Conservation (phyloP, 2,329 filamentous ascomycete species). For the Monilinia laxa region DNA sequence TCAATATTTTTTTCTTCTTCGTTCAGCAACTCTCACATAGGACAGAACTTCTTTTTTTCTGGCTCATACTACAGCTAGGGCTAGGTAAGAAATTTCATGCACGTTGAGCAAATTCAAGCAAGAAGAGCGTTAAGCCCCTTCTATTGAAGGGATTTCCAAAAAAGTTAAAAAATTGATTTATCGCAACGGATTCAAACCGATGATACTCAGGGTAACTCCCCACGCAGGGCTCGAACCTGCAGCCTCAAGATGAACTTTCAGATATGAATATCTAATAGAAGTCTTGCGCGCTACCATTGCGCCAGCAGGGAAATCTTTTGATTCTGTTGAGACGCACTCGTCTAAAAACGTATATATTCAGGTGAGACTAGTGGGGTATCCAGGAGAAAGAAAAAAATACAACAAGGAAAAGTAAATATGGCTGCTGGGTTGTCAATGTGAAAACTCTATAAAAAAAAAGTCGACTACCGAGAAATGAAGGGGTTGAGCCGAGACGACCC, state of each 20-base stretch:
- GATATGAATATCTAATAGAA: neutral
- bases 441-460: constrained; percentile 5
- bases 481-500: constrained; percentile 12
- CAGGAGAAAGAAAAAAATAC: neutral
- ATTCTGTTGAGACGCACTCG: fast-evolving
- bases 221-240: constrained; percentile 1
- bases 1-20: too few species aligned
- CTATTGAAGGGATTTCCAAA: neutral
- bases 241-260: constrained; percentile 3
- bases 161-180: neutral
- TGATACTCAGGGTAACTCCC: constrained; percentile 6
- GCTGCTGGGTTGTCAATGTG: neutral
- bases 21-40: too few species aligned
- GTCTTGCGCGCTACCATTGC: constrained; percentile 21
- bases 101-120: neutral
- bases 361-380: too few species aligned
- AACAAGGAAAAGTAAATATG: neutral
- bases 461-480: constrained; percentile 9
- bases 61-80: neutral
- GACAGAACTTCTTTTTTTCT: neutral
- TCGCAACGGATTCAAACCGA: neutral
- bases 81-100: neutral
- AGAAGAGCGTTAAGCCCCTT: neutral
- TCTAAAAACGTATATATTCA: fast-evolving
- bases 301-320: constrained; percentile 17